Evolutionary conservation across 2,329 filamentous ascomycete species (phyloP).

Genomic region (Fusarium sp.): DNA sequence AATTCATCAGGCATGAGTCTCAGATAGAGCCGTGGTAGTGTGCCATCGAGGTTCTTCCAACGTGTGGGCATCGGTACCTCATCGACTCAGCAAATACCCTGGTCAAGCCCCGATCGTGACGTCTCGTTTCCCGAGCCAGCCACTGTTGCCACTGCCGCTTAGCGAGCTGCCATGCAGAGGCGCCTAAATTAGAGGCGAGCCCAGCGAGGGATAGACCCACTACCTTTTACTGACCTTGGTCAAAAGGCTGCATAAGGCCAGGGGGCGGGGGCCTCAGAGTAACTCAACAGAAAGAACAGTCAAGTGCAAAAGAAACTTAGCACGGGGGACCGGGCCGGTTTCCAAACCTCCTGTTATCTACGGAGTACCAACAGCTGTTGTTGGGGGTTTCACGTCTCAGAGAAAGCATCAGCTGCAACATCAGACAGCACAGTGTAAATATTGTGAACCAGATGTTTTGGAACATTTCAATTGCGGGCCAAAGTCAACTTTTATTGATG

Average conservation of each 20-base stretch:
- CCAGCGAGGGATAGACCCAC: too few relatives aligned
- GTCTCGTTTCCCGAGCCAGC: too few relatives aligned
- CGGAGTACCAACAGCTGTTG: neutral
- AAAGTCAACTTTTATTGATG: neutral
- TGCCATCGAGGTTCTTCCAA: too few relatives aligned
- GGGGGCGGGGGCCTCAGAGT: neutral
- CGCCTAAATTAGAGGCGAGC: too few relatives aligned
- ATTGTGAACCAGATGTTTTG: neutral
- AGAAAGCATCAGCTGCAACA: neutral
- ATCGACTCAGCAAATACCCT: too few relatives aligned
- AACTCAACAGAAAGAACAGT: neutral
- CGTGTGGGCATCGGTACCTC: too few relatives aligned
- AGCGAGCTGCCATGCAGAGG: too few relatives aligned
- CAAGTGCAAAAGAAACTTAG: neutral
- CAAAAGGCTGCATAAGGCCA: neutral
- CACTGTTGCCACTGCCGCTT: too few relatives aligned
- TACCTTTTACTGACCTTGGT: too few relatives aligned
- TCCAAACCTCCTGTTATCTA: neutral
- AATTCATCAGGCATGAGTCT: too few relatives aligned
- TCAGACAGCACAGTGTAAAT: neutral
- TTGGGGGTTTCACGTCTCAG: neutral
- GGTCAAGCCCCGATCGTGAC: too few relatives aligned
- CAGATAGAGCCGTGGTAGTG: too few relatives aligned
- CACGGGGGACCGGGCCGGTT: neutral
- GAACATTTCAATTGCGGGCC: neutral